phyloP scores from a whole-genome alignment of 805 yeast genomes.

The Ogataea methylovora region DNA sequence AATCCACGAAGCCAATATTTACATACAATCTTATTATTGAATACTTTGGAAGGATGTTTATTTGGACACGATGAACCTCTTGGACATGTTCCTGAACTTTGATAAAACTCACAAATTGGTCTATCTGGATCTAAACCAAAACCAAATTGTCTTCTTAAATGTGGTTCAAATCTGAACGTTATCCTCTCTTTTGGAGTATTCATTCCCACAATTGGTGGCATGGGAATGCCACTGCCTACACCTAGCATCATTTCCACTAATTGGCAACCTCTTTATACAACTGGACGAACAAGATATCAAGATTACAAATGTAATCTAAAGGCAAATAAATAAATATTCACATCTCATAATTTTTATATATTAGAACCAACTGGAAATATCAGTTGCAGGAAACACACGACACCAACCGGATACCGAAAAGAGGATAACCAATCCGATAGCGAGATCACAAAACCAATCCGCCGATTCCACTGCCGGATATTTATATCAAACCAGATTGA shows the following conservation, averaged over 20 bases:
- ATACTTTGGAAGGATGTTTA: conserved; percentile 62
- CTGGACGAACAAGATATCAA: too few relatives aligned
- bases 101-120: conserved; percentile 73
- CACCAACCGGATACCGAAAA: too few relatives aligned
- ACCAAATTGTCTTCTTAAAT: conserved; percentile 69
- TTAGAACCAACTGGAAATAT: too few relatives aligned
- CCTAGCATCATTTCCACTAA: conserved; percentile 1
- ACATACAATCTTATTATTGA: conserved; percentile 79
- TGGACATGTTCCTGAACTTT: conserved; percentile 63
- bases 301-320: too few relatives aligned
- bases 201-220: conserved; percentile 6
- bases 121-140: conserved; percentile 84
- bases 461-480: too few relatives aligned
- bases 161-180: conserved; percentile 65
- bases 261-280: too few relatives aligned
- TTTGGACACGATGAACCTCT: conserved; percentile 79
- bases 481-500: too few relatives aligned
- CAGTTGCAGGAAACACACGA: too few relatives aligned
- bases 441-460: too few relatives aligned
- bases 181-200: background rate
- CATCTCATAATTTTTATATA: too few relatives aligned
- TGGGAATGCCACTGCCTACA: background rate
- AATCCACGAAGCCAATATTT: conserved; percentile 98
- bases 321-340: too few relatives aligned
- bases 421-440: too few relatives aligned